phyloP scores from a whole-genome alignment of 495 filamentous ascomycete genomes.

The Tuber microsphaerosporum region DNA sequence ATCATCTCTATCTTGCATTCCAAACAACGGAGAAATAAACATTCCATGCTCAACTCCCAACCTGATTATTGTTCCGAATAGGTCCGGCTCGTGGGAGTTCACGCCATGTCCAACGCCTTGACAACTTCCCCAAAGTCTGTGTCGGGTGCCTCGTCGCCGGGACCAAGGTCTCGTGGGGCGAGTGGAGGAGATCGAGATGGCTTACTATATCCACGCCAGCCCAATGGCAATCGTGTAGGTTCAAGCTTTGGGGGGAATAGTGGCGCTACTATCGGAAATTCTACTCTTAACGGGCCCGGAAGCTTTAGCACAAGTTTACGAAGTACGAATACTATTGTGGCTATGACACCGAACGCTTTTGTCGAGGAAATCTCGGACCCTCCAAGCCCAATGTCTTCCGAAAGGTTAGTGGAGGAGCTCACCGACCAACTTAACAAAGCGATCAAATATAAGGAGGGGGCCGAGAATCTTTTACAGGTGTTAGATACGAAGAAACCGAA shows the following conservation, averaged over 20 bases:
- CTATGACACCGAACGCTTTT: constrained; percentile 58
- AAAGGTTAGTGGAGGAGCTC: constrained; percentile 60
- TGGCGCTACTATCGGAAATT: constrained; percentile 22
- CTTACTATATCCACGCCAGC: constrained; percentile 30
- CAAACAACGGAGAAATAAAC: not conserved
- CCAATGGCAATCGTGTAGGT: constrained; percentile 36
- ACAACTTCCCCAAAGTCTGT: constrained; percentile 37
- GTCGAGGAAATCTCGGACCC: constrained; percentile 49
- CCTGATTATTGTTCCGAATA: constrained; percentile 17
- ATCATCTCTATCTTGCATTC: not conserved
- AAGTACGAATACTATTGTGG: constrained; percentile 57
- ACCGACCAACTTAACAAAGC: constrained; percentile 83
- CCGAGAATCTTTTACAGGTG: constrained; percentile 93
- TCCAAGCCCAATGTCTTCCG: constrained; percentile 59
- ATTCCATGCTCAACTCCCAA: constrained; percentile 34
- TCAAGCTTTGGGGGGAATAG: constrained; percentile 28
- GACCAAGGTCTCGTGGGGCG: constrained; percentile 34
- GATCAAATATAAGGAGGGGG: constrained; percentile 93
- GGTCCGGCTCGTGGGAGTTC: constrained; percentile 36
- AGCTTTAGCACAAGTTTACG: constrained; percentile 90
- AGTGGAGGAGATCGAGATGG: constrained; percentile 37
- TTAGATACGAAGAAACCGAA: constrained; percentile 91
- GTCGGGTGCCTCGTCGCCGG: constrained; percentile 21
- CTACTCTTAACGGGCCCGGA: constrained; percentile 59
- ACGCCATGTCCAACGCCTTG: constrained; percentile 41